Conservation (phyloP, 2,329 filamentous ascomycete genomes). For the Epichloe typhina region DNA sequence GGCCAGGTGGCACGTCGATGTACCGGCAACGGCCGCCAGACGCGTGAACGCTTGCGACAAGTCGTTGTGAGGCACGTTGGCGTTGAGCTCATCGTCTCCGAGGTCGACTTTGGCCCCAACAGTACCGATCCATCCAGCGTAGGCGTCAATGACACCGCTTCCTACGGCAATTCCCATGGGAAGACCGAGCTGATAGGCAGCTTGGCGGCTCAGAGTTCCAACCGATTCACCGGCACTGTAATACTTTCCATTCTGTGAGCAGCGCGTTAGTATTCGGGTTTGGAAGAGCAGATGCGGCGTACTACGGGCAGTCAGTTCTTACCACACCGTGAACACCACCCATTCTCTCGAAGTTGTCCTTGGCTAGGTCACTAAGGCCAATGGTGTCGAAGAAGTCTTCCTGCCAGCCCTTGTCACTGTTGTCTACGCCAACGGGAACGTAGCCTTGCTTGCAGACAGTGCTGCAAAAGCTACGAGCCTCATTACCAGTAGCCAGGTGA, state of each 20-base stretch:
- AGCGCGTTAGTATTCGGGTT: not conserved
- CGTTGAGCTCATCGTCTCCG: constrained; percentile 49
- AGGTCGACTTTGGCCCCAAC: constrained; percentile 92
- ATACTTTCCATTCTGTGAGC: constrained; percentile 70
- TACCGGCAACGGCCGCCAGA: constrained; percentile 86
- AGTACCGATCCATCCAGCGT: constrained; percentile 96
- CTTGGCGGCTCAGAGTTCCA: constrained; percentile 71
- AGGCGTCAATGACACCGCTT: constrained; percentile 94
- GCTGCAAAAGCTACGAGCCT: constrained; percentile 88
- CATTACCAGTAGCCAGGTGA: constrained; percentile 82
- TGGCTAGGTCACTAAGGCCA: constrained; percentile 68
- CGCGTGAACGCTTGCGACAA: constrained; percentile 87
- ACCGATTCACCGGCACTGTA: constrained; percentile 86
- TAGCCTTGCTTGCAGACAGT: constrained; percentile 96
- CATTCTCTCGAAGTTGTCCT: constrained; percentile 85
- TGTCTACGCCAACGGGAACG: constrained; percentile 92
- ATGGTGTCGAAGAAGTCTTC: constrained; percentile 83
- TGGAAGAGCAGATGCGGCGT: constrained; percentile 4
- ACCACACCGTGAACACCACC: constrained; percentile 93
- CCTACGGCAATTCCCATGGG: constrained; percentile 82
- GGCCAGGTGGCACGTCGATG: constrained; percentile 91
- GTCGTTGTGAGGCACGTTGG: constrained; percentile 61
- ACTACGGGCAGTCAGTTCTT: not conserved
- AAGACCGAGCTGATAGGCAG: constrained; percentile 71
- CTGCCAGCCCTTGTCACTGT: constrained; percentile 96